Evolutionary conservation across 106 monocot species (phyloP).

Genomic region (Triglochin maritima): DNA sequence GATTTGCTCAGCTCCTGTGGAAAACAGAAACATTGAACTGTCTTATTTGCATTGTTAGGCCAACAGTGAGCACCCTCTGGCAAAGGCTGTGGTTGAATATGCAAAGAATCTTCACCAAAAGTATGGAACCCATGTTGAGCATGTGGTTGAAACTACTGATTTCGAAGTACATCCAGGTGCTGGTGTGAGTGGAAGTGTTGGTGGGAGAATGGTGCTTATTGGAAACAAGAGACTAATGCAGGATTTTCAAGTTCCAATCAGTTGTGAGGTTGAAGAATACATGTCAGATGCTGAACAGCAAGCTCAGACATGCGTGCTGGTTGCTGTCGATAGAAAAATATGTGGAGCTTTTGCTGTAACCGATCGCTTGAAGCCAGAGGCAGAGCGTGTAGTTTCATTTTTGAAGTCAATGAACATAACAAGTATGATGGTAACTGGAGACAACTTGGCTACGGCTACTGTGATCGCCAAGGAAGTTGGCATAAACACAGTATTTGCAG

Average conservation of each 20-base stretch:
- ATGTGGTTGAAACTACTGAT: constrained; percentile 28
- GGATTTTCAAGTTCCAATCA: constrained; percentile 26
- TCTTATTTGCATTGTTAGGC: constrained; percentile 26
- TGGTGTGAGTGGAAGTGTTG: constrained; percentile 46
- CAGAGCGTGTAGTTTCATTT: constrained; percentile 43
- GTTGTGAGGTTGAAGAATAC: constrained; percentile 40
- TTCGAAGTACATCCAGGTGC: constrained; percentile 72
- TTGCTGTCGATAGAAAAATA: constrained; percentile 45
- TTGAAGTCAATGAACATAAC: constrained; percentile 56
- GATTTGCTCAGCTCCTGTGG: too few relatives aligned
- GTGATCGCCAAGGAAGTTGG: constrained; percentile 60
- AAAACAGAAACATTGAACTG: background rate
- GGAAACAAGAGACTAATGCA: constrained; percentile 75
- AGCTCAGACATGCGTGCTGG: constrained; percentile 67
- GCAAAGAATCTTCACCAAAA: constrained; percentile 46
- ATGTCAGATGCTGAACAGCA: constrained; percentile 42
- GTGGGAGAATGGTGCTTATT: constrained; percentile 34
- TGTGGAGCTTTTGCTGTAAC: constrained; percentile 71
- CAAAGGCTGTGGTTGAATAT: constrained; percentile 62
- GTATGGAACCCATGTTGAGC: constrained; percentile 27
- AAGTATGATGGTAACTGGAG: constrained; percentile 83
- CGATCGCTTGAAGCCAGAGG: constrained; percentile 82
- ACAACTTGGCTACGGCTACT: constrained; percentile 70
- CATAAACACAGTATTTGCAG: constrained; percentile 60
- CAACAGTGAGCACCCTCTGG: constrained; percentile 85